These are phyloP conservation scores for Clitoria ternatea DNA, from an alignment of 306 rosid genomes.

Conservation along the genomic window DNA sequence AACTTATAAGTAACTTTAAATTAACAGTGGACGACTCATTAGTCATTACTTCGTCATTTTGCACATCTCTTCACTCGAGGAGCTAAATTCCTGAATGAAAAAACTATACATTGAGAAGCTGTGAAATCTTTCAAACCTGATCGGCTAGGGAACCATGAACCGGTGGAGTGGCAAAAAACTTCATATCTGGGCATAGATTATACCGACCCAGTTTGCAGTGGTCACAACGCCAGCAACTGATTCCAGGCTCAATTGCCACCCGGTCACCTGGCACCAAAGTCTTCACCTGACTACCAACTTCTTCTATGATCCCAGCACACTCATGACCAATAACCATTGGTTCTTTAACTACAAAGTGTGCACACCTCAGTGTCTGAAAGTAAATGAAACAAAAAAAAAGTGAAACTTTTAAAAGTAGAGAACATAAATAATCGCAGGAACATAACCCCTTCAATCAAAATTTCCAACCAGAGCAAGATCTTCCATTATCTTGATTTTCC, in stretches of 20 bases:
- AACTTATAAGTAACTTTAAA: too few species aligned
- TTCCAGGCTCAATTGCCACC: slow-evolving; percentile 88
- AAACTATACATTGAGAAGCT: slow-evolving; percentile 7
- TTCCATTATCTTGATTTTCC: too few species aligned
- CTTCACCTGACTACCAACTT: slow-evolving; percentile 67
- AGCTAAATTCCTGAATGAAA: too few species aligned
- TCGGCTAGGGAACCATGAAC: slow-evolving; percentile 89
- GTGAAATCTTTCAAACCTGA: slow-evolving; percentile 51
- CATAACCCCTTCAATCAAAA: slow-evolving; percentile 15
- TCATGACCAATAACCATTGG: slow-evolving; percentile 98
- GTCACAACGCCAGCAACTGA: slow-evolving; percentile 74
- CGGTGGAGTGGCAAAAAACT: slow-evolving; percentile 89
- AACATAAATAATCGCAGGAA: not conserved
- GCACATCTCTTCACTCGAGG: too few species aligned
- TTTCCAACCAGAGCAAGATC: too few species aligned
- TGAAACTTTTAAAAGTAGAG: not conserved
- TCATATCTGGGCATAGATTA: slow-evolving; percentile 85
- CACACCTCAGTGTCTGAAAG: slow-evolving; percentile 66
- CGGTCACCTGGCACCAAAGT: slow-evolving; percentile 59
- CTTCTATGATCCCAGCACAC: slow-evolving; percentile 88
- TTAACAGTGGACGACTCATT: too few species aligned
- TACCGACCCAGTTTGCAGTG: slow-evolving; percentile 80
- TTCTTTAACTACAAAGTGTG: slow-evolving; percentile 72
- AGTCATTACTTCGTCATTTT: too few species aligned
- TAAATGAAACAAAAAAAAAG: slow-evolving; percentile 18